A percentile compares a stretch with the other conserved stretches of the same genome.
Evolutionary conservation across 164 flowering plant genomes (phyloP).

Genomic region (Piper betle): DNA sequence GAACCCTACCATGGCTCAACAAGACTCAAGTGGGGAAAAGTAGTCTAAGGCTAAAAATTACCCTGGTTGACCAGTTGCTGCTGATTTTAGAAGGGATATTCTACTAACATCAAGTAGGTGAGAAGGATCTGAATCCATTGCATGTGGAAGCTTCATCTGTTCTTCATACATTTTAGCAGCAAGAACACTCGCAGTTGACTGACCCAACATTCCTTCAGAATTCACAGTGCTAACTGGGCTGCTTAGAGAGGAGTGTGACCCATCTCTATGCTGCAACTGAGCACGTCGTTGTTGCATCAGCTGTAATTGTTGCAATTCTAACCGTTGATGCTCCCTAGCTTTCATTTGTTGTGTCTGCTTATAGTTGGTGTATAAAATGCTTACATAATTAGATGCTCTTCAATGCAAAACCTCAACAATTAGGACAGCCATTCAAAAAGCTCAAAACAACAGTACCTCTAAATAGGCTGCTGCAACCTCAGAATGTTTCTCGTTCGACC

Average conservation of each 20-base stretch:
- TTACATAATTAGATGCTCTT: background rate
- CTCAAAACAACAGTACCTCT: slow-evolving; percentile 30
- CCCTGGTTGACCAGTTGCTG: slow-evolving; percentile 69
- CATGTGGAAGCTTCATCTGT: slow-evolving; percentile 56
- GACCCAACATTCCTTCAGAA: slow-evolving; percentile 63
- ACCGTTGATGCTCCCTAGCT: slow-evolving; percentile 56
- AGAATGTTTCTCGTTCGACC: slow-evolving; percentile 81
- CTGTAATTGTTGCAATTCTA: slow-evolving; percentile 77
- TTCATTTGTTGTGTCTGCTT: slow-evolving; percentile 52
- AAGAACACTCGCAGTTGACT: slow-evolving; percentile 60
- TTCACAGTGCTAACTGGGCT: slow-evolving; percentile 45
- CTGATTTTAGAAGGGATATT: slow-evolving; percentile 71
- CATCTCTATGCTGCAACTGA: slow-evolving; percentile 60
- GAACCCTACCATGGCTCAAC: background rate
- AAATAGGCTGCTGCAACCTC: slow-evolving; percentile 78
- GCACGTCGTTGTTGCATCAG: slow-evolving; percentile 63
- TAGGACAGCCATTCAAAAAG: background rate
- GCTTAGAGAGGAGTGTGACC: slow-evolving; percentile 46
- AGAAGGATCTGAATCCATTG: slow-evolving; percentile 60
- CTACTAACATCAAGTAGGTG: slow-evolving; percentile 64
- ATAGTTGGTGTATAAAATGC: background rate
- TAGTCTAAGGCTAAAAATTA: slow-evolving; percentile 9
- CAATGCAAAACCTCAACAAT: background rate
- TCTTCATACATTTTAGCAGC: slow-evolving; percentile 78
- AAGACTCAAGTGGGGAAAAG: background rate